These are phyloP conservation scores for Apiotrichum gracile DNA, from an alignment of 1,284 basidiomycete genomes.

Conservation along the genomic window DNA sequence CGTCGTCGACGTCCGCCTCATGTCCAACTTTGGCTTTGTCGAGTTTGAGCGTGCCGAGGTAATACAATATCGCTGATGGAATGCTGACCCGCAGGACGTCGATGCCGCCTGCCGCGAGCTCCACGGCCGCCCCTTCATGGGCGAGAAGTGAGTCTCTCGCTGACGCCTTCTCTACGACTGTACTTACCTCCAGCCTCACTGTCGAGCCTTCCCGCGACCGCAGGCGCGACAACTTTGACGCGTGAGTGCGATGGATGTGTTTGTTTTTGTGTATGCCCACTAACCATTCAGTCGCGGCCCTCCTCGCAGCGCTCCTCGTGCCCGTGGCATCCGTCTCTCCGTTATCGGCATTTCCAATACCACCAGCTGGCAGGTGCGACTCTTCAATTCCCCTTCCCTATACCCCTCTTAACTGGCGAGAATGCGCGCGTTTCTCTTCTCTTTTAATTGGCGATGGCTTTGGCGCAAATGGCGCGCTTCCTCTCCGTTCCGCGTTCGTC, in stretches of 20 bases:
- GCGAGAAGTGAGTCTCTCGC: constrained; percentile 57
- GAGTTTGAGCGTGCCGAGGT: constrained; percentile 81
- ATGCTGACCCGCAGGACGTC: constrained; percentile 60
- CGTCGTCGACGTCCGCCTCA: constrained; percentile 83
- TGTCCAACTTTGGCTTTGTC: constrained; percentile 92
- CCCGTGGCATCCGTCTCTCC: constrained; percentile 67
- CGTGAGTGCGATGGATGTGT: constrained; percentile 46
- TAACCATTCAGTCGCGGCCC: constrained; percentile 14
- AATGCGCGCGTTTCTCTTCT: neutral
- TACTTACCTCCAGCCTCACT: constrained; percentile 59
- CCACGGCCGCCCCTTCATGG: constrained; percentile 82
- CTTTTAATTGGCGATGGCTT: neutral
- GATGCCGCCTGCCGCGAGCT: constrained; percentile 82
- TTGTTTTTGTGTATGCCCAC: neutral
- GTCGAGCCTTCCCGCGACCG: constrained; percentile 89
- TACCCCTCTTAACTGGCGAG: neutral
- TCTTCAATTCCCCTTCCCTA: constrained; percentile 8
- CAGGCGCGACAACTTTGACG: constrained; percentile 67
- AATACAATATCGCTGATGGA: constrained; percentile 1
- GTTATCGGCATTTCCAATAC: constrained; percentile 82
- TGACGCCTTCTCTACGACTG: constrained; percentile 29
- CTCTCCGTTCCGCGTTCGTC: too few relatives aligned
- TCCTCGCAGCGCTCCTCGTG: constrained; percentile 28
- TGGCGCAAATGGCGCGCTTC: too few relatives aligned
- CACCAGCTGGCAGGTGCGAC: constrained; percentile 91